Evolutionary conservation across 1,284 basidiomycete species (phyloP).

Genomic region (Microstroma glucosiphilum): DNA sequence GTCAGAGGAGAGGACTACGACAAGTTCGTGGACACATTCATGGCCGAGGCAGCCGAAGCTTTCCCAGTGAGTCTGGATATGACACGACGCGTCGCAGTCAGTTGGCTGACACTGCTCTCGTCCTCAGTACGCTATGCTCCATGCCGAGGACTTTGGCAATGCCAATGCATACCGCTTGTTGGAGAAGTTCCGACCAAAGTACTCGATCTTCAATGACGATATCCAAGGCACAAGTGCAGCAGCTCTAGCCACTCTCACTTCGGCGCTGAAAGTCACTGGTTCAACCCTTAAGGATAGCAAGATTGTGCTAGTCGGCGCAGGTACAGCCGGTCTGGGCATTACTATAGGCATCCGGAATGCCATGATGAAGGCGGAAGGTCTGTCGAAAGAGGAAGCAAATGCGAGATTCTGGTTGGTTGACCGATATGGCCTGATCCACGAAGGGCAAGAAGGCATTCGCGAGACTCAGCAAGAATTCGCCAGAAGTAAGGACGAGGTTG

Average conservation of each 20-base stretch:
- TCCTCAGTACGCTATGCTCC: conserved; percentile 36
- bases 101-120: too few species aligned
- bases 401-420: conserved; percentile 54
- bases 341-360: conserved; percentile 67
- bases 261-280: conserved; percentile 70
- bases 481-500: conserved; percentile 39
- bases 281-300: conserved; percentile 66
- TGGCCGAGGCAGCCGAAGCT: conserved; percentile 5
- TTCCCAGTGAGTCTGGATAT: conserved; percentile 39
- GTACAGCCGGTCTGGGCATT: conserved; percentile 79
- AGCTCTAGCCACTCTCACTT: conserved; percentile 80
- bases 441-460: conserved; percentile 6
- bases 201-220: conserved; percentile 66
- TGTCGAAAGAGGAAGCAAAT: conserved; percentile 61
- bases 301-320: conserved; percentile 84
- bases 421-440: conserved; percentile 11
- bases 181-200: conserved; percentile 26
- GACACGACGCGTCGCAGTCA: too few species aligned
- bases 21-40: conserved; percentile 19
- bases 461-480: conserved; percentile 11
- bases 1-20: conserved; percentile 16
- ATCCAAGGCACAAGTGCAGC: conserved; percentile 63
- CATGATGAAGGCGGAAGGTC: conserved; percentile 58
- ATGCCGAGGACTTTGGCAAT: conserved; percentile 54
- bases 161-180: conserved; percentile 10